phyloP scores from a whole-genome alignment of 2,329 filamentous ascomycete genomes.

The Botrytis fragariae region DNA sequence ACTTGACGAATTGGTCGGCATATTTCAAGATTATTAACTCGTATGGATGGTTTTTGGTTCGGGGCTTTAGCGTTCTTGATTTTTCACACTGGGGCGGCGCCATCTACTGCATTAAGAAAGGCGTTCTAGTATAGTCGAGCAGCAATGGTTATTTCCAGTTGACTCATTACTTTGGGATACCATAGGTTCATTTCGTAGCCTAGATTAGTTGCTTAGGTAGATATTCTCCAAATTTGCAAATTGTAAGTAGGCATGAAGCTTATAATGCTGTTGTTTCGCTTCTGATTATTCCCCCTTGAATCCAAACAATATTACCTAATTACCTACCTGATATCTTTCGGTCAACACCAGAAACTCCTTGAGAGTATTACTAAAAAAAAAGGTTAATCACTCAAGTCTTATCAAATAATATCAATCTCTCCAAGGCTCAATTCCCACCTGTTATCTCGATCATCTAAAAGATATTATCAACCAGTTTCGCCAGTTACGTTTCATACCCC shows the following conservation, averaged over 20 bases:
- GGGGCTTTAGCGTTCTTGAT: constrained; percentile 20
- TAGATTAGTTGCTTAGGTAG: neutral
- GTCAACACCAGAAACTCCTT: neutral
- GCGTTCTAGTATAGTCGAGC: constrained; percentile 22
- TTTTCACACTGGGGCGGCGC: constrained; percentile 27
- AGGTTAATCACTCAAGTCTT: neutral
- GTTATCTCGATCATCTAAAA: neutral
- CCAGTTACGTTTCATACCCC: neutral
- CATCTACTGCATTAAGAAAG: constrained; percentile 23
- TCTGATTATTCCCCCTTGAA: neutral
- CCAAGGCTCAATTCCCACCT: neutral
- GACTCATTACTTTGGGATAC: constrained; percentile 16
- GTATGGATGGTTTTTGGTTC: constrained; percentile 18
- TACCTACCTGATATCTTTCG: neutral
- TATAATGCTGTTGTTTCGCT: neutral
- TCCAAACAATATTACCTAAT: neutral
- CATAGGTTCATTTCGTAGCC: constrained; percentile 12
- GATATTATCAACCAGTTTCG: neutral
- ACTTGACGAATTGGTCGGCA: constrained; percentile 79
- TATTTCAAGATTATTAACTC: constrained; percentile 71
- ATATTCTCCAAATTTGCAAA: neutral
- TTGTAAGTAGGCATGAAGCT: neutral
- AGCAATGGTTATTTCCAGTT: constrained; percentile 10
- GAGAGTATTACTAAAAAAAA: neutral
- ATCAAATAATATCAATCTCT: neutral